Evolutionary conservation across 495 filamentous ascomycete genomes (phyloP), one percentile per base, ranked within the genome.

Genomic region (Penicillium canescens): DNA sequence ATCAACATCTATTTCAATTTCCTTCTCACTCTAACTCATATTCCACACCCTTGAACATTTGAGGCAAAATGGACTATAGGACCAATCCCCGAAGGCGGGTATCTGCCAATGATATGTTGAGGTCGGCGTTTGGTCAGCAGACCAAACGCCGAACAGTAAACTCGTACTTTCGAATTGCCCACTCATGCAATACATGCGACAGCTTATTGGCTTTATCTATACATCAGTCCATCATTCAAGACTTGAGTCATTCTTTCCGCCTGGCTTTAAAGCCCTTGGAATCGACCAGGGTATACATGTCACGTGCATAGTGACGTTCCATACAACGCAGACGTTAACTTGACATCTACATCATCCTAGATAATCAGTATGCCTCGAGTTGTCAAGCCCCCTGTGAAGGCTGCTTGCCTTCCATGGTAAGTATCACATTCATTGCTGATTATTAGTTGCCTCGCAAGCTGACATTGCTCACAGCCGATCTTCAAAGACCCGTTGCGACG

Each of bases 391-490:
- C 62, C 55, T 0, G 75, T 78, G 0, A 82, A 82, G 63, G 68
- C 75, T 35, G 79, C 78, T n/a, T 82, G 79, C 56, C 68, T 81
- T 26, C 67, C 70, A 51, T 82, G 79, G 79, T 80, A 67, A 55
- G 71, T 67, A 26, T 21, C 3, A 39, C 23, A 24, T 12, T 16
- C 12, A 3, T 21, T 39, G 9, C 42, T 14, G 20, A 31, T 9
- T 35, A 9, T 16, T 50, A 49, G 50, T 41, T 52, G 41, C 42
- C 28, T 35, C 14, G 24, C n/a, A 49, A 52, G 42, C 50, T 58
- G 47, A 60, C 59, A 43, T 41, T 40, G 23, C 39, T 57, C 28
- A 43, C 43, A 80, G 78, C 54, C 77, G 78, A 52, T 70, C 75
- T 12, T 79, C 77, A 13, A 73, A 78, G 39, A 80, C 69, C 42